Evolutionary conservation across 495 filamentous ascomycete species (phyloP), one percentile per base, ranked within the genome.

Genomic region (Hypoxylon subgilvum): DNA sequence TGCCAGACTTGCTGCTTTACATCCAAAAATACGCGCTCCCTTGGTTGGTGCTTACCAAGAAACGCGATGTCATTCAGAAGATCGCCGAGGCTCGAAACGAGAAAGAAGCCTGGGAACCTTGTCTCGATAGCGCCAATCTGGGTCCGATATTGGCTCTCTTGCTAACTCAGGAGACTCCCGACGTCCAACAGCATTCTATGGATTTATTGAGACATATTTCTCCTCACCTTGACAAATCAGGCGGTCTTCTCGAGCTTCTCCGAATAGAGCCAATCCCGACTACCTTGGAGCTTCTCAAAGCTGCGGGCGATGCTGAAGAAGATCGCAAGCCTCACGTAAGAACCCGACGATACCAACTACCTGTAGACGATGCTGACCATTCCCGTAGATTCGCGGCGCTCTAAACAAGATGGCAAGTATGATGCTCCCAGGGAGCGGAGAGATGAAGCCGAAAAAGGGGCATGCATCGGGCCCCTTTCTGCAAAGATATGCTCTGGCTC

Each of bases 1-100:
- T 96, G 2, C 69, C 82, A 19, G 83, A 88, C 43, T 86, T 96
- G 44, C 76, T 97, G 18, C 71, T 84, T n/a, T 64, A 83, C 22
- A 88, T 91, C n/a, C 91, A 97, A 68, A 77, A 80, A 8, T 81
- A 91, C 66, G 91, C 91, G 2, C 71, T 99, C 9, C 95, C 94
- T 4, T 90, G 87, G 69, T 78, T 99, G 35, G 89, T 97, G 4
- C 74, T 96, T 21, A 83, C 80, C 4, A 86, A 88, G 66, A 86
- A 88, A 52, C 76, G 78, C 41, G 90, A 96, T 55, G 82, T 96
- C 12, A 85, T 99, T 46, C 78, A 86, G 63, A 84, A 84, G 50
- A 88, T 99, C 51, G 88, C 91, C 9, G 80, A 88, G 44, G 89
- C 87, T 45, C 84, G 87, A 46, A 82, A 82, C 16, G 81, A 85